Evolutionary conservation across 192 early-diverging fungal genomes (phyloP).

Genomic region (Gonapodya prolifera): DNA sequence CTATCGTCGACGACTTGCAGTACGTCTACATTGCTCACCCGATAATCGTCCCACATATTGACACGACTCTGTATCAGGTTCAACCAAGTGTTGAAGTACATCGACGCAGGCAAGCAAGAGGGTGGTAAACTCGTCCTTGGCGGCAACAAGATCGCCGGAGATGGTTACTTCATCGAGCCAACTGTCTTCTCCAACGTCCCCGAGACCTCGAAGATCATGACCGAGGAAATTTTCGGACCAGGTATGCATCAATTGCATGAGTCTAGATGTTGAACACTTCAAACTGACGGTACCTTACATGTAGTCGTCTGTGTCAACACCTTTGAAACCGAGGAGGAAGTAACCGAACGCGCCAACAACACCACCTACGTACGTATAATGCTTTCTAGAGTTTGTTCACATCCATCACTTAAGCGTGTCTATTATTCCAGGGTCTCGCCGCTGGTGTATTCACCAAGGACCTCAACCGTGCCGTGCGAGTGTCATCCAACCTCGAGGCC

Average conservation of each 20-base stretch:
- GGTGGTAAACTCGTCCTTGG: conserved; percentile 41
- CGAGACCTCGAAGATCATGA: conserved; percentile 1
- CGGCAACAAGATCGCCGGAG: conserved; percentile 27
- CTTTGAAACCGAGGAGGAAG: conserved; percentile 3
- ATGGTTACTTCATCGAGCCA: conserved; percentile 3
- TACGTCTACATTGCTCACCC: conserved; percentile 5
- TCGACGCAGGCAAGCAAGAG: conserved; percentile 46
- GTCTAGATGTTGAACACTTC: not conserved
- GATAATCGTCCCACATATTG: not conserved
- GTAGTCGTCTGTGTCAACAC: not conserved
- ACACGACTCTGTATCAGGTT: not conserved
- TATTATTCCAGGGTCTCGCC: not conserved
- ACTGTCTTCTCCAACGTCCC: conserved; percentile 4
- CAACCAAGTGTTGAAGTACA: conserved; percentile 30
- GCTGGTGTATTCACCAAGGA: not conserved
- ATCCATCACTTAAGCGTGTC: conserved; percentile 54
- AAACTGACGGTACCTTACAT: not conserved
- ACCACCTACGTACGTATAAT: conserved; percentile 49
- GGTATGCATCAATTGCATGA: too few species aligned
- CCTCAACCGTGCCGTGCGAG: not conserved
- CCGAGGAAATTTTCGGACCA: conserved; percentile 5
- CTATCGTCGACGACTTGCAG: conserved; percentile 39
- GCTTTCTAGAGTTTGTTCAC: conserved; percentile 56
- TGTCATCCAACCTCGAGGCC: conserved; percentile 1
- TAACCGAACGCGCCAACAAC: not conserved